Conservation (phyloP, 352 stramenopile species). For the Globisporangium paddicum region DNA sequence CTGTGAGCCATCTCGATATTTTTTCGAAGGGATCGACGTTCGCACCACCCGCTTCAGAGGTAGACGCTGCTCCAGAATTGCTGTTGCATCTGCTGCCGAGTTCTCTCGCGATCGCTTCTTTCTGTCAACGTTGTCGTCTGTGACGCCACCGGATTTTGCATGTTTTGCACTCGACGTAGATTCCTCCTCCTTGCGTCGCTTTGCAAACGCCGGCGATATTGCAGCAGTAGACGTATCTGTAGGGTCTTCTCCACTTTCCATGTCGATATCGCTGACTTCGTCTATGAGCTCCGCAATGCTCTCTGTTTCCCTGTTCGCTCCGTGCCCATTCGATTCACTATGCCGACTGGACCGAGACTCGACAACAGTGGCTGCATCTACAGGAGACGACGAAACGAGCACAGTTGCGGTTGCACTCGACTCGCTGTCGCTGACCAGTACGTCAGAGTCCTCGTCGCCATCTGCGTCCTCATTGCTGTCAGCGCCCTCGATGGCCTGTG, state of each 20-base stretch:
- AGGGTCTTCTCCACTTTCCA: not conserved
- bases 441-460: not conserved
- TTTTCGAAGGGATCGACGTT: slow-evolving; percentile 34
- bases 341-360: not conserved
- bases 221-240: not conserved
- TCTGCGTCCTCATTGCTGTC: slow-evolving; percentile 1
- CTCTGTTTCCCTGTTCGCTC: not conserved
- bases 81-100: slow-evolving; percentile 1
- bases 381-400: not conserved
- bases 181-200: not conserved
- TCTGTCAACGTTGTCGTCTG: slow-evolving; percentile 14
- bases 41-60: slow-evolving; percentile 25
- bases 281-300: not conserved
- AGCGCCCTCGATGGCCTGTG: not conserved
- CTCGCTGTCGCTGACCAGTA: not conserved
- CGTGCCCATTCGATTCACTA: slow-evolving; percentile 5
- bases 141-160: slow-evolving; percentile 1
- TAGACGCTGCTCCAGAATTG: slow-evolving; percentile 3
- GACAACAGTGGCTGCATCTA: not conserved
- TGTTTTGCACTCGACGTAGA: not conserved
- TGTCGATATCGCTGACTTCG: not conserved
- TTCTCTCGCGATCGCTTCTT: slow-evolving; percentile 14
- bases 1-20: slow-evolving; percentile 35
- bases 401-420: not conserved
- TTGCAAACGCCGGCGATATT: not conserved